Conservation (phyloP, 257 asterid species). For the Mentha longifolia region DNA sequence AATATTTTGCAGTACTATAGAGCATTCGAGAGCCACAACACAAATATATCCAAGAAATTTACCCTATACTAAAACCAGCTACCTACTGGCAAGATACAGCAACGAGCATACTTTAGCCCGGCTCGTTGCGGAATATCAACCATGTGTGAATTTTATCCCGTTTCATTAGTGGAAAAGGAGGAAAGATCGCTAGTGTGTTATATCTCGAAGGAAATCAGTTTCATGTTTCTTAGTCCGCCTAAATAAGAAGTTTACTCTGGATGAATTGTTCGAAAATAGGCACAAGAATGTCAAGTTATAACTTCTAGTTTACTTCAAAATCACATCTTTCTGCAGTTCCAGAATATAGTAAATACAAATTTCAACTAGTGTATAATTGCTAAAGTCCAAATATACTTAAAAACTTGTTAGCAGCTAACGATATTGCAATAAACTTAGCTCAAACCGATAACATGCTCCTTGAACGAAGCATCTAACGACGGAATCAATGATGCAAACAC, state of each 20-base stretch:
- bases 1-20: too few species aligned
- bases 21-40: neutral
- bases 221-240: neutral
- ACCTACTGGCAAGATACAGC: neutral
- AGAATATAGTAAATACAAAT: neutral
- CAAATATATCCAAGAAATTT: neutral
- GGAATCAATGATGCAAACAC: neutral
- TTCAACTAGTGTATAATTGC: neutral
- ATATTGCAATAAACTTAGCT: neutral
- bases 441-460: neutral
- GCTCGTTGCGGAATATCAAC: neutral
- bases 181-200: neutral
- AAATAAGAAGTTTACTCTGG: neutral
- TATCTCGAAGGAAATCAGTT: neutral
- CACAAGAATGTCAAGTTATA: neutral
- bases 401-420: neutral
- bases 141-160: neutral
- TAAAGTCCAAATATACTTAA: neutral
- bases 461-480: neutral
- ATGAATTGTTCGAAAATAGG: neutral
- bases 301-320: neutral
- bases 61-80: neutral
- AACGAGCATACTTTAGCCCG: neutral
- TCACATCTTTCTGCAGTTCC: conserved; percentile 2
- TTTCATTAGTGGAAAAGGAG: neutral